These are phyloP conservation scores for Apiospora pterosperma DNA, from an alignment of 2,329 filamentous ascomycete genomes.

Conservation along the genomic window DNA sequence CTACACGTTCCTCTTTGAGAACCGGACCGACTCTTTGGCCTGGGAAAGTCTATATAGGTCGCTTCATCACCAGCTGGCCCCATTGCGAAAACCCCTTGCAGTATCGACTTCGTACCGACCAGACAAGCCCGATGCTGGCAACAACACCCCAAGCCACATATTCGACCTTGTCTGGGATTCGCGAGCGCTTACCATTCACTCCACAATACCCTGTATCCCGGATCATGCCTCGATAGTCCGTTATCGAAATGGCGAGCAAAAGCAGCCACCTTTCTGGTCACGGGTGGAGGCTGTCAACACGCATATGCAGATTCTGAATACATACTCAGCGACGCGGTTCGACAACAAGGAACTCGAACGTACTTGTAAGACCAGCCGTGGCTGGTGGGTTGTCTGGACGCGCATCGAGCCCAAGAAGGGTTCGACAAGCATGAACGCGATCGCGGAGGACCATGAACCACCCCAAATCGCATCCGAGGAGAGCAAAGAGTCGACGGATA, in stretches of 20 bases:
- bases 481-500: conserved; percentile 2
- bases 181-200: conserved; percentile 51
- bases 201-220: conserved; percentile 65
- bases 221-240: conserved; percentile 32
- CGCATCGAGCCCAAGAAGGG: conserved; percentile 39
- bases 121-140: conserved; percentile 39
- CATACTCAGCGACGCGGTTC: conserved; percentile 45
- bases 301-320: conserved; percentile 60
- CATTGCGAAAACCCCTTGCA: conserved; percentile 54
- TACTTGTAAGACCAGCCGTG: conserved; percentile 62
- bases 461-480: neutral
- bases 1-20: conserved; percentile 70
- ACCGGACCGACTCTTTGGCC: conserved; percentile 55
- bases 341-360: conserved; percentile 49
- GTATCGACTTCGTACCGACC: conserved; percentile 56
- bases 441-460: neutral
- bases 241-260: conserved; percentile 6
- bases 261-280: conserved; percentile 44
- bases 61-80: conserved; percentile 57
- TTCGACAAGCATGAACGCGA: neutral
- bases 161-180: conserved; percentile 65
- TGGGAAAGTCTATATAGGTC: conserved; percentile 55
- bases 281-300: conserved; percentile 62
- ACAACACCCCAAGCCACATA: conserved; percentile 38
- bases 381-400: conserved; percentile 70